Percentiles rank a stretch among this genome's conserved stretches.
phyloP scores from a whole-genome alignment of 2,329 filamentous ascomycete species.

The Pseudonectria foliicola region DNA sequence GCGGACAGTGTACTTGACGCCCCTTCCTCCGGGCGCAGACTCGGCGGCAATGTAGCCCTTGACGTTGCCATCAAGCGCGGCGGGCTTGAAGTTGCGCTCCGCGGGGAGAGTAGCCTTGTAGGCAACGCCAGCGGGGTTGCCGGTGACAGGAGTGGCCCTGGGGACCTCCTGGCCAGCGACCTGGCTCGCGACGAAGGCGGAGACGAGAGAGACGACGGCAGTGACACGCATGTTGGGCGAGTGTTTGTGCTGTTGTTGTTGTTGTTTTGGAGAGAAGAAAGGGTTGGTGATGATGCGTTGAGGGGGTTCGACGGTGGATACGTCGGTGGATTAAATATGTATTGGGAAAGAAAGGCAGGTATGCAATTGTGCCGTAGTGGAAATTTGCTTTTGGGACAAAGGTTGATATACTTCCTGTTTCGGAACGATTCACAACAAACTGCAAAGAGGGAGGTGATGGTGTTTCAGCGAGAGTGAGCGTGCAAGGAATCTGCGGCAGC shows the following conservation, averaged over 20 bases:
- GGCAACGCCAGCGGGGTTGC: conserved; percentile 48
- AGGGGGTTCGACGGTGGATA: neutral
- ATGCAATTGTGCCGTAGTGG: neutral
- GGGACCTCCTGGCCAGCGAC: conserved; percentile 27
- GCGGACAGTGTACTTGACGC: conserved; percentile 47
- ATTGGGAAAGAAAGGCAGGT: neutral
- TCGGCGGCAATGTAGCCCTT: conserved; percentile 44
- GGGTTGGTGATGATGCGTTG: neutral
- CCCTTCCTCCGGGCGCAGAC: conserved; percentile 41
- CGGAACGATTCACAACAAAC: no score
- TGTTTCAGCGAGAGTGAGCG: no score
- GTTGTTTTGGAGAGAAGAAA: neutral
- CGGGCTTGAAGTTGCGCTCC: conserved; percentile 41
- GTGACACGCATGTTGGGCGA: conserved; percentile 15
- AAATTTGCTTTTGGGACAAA: no score
- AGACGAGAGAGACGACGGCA: conserved; percentile 18
- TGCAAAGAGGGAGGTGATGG: no score
- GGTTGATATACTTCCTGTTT: no score
- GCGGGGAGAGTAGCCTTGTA: conserved; percentile 53
- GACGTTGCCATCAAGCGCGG: conserved; percentile 44
- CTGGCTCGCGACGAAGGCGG: conserved; percentile 22
- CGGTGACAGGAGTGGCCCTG: conserved; percentile 38
- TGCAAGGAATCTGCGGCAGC: no score
- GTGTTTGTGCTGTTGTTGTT: neutral
- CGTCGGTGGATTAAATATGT: neutral